Conservation (phyloP, 805 yeast genomes). For the Spathaspora hagerdaliae region DNA sequence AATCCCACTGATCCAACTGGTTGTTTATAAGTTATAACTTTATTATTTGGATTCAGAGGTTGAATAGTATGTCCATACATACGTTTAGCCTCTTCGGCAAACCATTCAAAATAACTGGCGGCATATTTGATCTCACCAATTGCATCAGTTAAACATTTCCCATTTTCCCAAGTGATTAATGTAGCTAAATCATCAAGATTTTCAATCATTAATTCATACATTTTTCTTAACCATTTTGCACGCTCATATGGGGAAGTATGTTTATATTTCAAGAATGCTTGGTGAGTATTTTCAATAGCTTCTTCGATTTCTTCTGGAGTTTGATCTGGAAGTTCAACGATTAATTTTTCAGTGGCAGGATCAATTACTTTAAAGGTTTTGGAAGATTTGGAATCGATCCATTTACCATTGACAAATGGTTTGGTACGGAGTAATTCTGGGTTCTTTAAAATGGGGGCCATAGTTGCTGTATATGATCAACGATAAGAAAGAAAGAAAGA, state of each 20-base stretch:
- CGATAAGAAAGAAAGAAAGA: too few species aligned
- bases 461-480: not conserved
- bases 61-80: slow-evolving; percentile 55
- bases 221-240: slow-evolving; percentile 45
- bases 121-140: slow-evolving; percentile 55
- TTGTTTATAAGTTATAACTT: slow-evolving; percentile 51
- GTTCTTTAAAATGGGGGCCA: slow-evolving; percentile 21
- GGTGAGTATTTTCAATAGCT: slow-evolving; percentile 46
- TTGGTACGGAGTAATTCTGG: slow-evolving; percentile 26
- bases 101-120: slow-evolving; percentile 47
- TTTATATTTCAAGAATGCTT: slow-evolving; percentile 43
- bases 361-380: slow-evolving; percentile 35
- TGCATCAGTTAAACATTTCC: slow-evolving; percentile 53
- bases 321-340: slow-evolving; percentile 41
- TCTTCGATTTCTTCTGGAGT: slow-evolving; percentile 38
- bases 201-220: slow-evolving; percentile 49
- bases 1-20: slow-evolving; percentile 64
- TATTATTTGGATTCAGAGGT: slow-evolving; percentile 47
- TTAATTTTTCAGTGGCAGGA: slow-evolving; percentile 37
- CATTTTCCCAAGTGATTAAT: slow-evolving; percentile 57
- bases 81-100: slow-evolving; percentile 53
- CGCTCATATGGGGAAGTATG: slow-evolving; percentile 49
- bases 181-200: slow-evolving; percentile 55
- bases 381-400: slow-evolving; percentile 34
- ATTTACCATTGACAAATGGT: slow-evolving; percentile 37